These are phyloP conservation scores for Helicostylum pulchrum DNA, from an alignment of 192 early-diverging fungal genomes.

Conservation along the genomic window DNA sequence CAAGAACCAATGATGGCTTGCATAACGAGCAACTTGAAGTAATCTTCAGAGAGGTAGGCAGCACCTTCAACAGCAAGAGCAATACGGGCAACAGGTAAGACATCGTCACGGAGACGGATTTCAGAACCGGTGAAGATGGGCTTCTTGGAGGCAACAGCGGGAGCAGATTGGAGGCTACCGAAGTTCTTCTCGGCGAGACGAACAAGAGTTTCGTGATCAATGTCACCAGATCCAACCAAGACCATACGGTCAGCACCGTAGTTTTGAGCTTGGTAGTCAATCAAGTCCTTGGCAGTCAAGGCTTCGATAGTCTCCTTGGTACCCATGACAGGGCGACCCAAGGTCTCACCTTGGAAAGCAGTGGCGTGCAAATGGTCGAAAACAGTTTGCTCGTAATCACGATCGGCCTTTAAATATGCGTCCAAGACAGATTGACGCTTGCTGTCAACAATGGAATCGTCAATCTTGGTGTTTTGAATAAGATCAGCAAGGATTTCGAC, in stretches of 20 bases:
- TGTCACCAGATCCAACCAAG: slow-evolving; percentile 87
- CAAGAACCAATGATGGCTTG: slow-evolving; percentile 94
- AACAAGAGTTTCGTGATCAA: slow-evolving; percentile 92
- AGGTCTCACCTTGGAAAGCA: slow-evolving; percentile 85
- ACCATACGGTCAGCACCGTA: slow-evolving; percentile 97
- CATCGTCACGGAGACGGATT: slow-evolving; percentile 88
- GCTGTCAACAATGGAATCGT: slow-evolving; percentile 81
- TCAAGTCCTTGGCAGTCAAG: slow-evolving; percentile 81
- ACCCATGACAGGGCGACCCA: slow-evolving; percentile 92
- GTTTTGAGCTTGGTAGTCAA: slow-evolving; percentile 86
- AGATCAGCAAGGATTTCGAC: slow-evolving; percentile 94
- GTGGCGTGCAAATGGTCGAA: slow-evolving; percentile 97
- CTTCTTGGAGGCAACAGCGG: slow-evolving; percentile 31
- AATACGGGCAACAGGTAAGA: slow-evolving; percentile 92
- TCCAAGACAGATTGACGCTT: slow-evolving; percentile 93
- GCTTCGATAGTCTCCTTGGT: slow-evolving; percentile 89
- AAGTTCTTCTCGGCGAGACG: slow-evolving; percentile 93
- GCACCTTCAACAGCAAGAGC: slow-evolving; percentile 97
- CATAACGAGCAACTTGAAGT: slow-evolving; percentile 93
- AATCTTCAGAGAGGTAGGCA: slow-evolving; percentile 89
- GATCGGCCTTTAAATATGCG: slow-evolving; percentile 84
- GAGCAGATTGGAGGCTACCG: slow-evolving; percentile 52
- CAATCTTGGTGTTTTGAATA: slow-evolving; percentile 85
- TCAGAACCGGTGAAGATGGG: slow-evolving; percentile 93
- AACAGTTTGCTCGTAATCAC: slow-evolving; percentile 93